phyloP scores from a whole-genome alignment of 106 monocot species.

The Phalaenopsis aphrodite region DNA sequence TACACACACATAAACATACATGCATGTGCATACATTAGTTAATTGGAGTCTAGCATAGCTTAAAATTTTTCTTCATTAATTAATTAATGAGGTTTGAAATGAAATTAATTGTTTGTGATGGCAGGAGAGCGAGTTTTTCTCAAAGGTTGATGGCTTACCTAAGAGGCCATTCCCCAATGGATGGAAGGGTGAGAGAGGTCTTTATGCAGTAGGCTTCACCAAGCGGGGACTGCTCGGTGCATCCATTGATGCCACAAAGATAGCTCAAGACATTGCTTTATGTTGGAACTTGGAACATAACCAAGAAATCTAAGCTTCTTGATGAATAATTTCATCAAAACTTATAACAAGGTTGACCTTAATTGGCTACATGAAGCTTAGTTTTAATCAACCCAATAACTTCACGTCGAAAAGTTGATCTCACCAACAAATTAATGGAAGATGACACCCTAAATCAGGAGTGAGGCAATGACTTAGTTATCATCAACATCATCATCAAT shows the following conservation, averaged over 20 bases:
- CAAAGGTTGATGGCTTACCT: conserved; percentile 60
- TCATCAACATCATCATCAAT: neutral
- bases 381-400: neutral
- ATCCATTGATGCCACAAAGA: conserved; percentile 58
- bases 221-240: conserved; percentile 65
- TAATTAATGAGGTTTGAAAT: neutral
- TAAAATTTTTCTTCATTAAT: too few species aligned
- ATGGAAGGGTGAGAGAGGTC: conserved; percentile 69
- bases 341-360: too few species aligned
- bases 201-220: conserved; percentile 74
- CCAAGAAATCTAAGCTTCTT: neutral
- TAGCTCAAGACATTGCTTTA: conserved; percentile 55
- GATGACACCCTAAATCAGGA: too few species aligned
- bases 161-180: conserved; percentile 64
- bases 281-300: conserved; percentile 22
- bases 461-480: too few species aligned
- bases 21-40: too few species aligned
- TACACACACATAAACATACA: neutral
- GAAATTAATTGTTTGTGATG: neutral
- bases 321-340: neutral
- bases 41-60: too few species aligned
- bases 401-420: neutral
- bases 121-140: conserved; percentile 79
- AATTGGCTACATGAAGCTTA: too few species aligned
- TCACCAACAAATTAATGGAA: too few species aligned